Conservation (phyloP, 805 yeast species). For the Priceomyces carsonii region DNA sequence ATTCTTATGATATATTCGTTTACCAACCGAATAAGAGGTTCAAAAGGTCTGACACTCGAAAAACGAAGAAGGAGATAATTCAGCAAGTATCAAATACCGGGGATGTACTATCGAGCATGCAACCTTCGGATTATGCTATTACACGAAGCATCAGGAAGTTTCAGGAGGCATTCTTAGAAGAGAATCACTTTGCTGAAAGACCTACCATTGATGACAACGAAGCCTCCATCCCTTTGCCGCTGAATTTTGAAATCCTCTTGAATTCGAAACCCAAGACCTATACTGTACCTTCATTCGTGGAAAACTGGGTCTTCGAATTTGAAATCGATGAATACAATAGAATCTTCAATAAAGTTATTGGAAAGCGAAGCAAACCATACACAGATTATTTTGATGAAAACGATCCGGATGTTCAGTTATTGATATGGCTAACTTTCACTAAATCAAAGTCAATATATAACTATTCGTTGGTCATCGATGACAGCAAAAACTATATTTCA, state of each 20-base stretch:
- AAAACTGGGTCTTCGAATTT: conserved; percentile 4
- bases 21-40: conserved; percentile 1
- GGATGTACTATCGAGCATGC: no score
- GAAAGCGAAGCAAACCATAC: background rate
- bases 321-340: background rate
- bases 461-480: conserved; percentile 2
- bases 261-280: no score
- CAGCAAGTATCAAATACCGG: no score
- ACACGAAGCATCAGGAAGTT: conserved; percentile 1
- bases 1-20: background rate
- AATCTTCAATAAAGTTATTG: background rate
- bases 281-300: conserved; percentile 2
- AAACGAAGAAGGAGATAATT: background rate
- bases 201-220: no score
- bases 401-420: conserved; percentile 4
- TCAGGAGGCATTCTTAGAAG: background rate
- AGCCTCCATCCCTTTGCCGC: no score
- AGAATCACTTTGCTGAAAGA: no score
- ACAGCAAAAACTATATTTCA: conserved; percentile 1
- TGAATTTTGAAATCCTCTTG: no score
- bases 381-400: background rate
- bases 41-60: conserved; percentile 1
- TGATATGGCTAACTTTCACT: conserved; percentile 3
- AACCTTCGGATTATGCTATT: background rate
- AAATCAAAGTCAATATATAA: conserved; percentile 1